Base-by-base conservation (phyloP, 345 rosid genomes). In the Gossypium ekmanianum region DNA sequence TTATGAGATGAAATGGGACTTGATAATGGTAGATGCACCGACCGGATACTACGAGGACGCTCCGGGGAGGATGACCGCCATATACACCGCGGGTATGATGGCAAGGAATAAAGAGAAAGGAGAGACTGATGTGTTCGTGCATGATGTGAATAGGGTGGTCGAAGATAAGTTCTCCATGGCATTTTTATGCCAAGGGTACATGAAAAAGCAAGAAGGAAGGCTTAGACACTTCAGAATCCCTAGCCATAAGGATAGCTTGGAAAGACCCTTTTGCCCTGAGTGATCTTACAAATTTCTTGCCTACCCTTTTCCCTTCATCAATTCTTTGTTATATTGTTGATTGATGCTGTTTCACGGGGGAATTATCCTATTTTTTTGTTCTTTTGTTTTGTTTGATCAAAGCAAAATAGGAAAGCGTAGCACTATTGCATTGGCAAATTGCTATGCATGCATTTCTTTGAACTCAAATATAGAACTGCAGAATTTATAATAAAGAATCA, bases 21-120 rank as follows among this genome's bases (percentile, higher is more conserved):
- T 94, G 84, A 94, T 92, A 45, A 94, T 94, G 97, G 95, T 92
- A 68, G 97, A 94, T 64, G 97, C 98, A 16, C 97, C 98, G 0
- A 94, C 98, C 0, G 98, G 97, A 79, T 94, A 85, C 66, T 85
- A 87, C 18, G 87, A 88, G 11, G 88, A 81, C 39, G 90, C 98
- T 10, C 98, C 97, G 7, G 97, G 98, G 81, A 73, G 98, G 76
- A 92, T 94, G 98, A 78, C 77, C 2, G 97, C 97, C 9, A 91
- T 92, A 4, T 94, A 90, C 78, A 90, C 94, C 2, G 97, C 97
- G 13, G 97, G 97, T 69, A 68, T 94, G 83, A 82, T 94, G 78
- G 93, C 92, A 4, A 91, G 93, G 89, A 85, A 85, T 17, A 80
- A 80, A 47, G 94, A 85, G 45, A 83, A 71, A 6, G 97, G 92